Percentiles rank a stretch among this genome's conserved stretches.
Evolutionary conservation across 176 grass and related monocot species (phyloP).

Genomic region (Eragrostis curvula): DNA sequence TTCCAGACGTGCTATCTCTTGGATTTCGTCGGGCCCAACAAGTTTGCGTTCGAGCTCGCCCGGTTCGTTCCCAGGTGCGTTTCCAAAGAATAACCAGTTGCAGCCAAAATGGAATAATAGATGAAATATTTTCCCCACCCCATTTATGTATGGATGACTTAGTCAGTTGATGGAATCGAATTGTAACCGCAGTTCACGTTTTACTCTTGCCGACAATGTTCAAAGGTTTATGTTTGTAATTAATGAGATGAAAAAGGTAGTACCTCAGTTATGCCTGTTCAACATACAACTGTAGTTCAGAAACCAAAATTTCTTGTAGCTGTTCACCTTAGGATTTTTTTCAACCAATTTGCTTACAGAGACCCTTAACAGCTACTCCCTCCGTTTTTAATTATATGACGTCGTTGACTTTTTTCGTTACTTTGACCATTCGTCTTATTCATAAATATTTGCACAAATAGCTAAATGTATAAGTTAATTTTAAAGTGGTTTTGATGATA

Average conservation of each 20-base stretch:
- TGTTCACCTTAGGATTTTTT: neutral
- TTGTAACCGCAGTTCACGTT: neutral
- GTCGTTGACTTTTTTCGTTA: no score
- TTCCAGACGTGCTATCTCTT: constrained; percentile 83
- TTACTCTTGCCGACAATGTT: neutral
- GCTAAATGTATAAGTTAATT: no score
- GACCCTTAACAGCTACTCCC: neutral
- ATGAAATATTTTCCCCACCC: neutral
- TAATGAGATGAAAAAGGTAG: neutral
- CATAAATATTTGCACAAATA: no score
- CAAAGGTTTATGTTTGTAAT: neutral
- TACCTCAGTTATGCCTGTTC: neutral
- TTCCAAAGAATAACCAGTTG: neutral
- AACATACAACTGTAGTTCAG: neutral
- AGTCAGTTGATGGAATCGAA: neutral
- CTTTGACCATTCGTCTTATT: no score
- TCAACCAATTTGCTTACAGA: neutral
- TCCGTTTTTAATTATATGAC: no score
- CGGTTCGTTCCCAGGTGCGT: constrained; percentile 68
- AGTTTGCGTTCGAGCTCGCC: constrained; percentile 66
- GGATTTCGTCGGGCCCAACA: constrained; percentile 80
- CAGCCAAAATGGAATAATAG: neutral
- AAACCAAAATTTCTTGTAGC: neutral
- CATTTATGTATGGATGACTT: neutral
- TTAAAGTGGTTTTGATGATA: no score